phyloP scores from a whole-genome alignment of 2,329 filamentous ascomycete species.

The Curvularia eragrostidis region DNA sequence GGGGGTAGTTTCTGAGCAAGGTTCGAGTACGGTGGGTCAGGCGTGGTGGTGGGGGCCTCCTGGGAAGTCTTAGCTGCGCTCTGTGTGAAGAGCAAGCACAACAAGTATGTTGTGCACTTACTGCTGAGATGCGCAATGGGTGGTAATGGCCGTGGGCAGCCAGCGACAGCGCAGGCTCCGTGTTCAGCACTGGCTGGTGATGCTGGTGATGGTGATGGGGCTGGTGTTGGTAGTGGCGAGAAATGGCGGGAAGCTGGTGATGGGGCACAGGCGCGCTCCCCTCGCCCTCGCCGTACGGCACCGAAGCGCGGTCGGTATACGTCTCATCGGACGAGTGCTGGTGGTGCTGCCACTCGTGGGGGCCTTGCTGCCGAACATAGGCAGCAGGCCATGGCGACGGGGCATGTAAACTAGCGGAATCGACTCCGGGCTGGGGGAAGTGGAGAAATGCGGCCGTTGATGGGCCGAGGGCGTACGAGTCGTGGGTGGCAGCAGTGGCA shows the following conservation, averaged over 20 bases:
- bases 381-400: slow-evolving; percentile 29
- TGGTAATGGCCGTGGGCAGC: slow-evolving; percentile 21
- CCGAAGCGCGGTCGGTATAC: slow-evolving; percentile 26
- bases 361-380: slow-evolving; percentile 23
- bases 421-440: slow-evolving; percentile 34
- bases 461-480: slow-evolving; percentile 33
- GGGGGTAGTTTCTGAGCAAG: slow-evolving; percentile 30
- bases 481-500: slow-evolving; percentile 17
- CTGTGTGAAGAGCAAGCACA: slow-evolving; percentile 20
- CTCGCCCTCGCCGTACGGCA: slow-evolving; percentile 29
- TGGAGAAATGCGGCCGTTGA: slow-evolving; percentile 33
- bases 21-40: slow-evolving; percentile 34
- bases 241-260: slow-evolving; percentile 16
- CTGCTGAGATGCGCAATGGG: slow-evolving; percentile 29
- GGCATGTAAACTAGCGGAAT: slow-evolving; percentile 32
- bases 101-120: slow-evolving; percentile 27
- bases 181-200: slow-evolving; percentile 10
- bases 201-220: slow-evolving; percentile 20
- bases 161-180: slow-evolving; percentile 11
- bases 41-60: slow-evolving; percentile 29
- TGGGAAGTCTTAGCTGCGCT: slow-evolving; percentile 29
- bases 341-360: slow-evolving; percentile 28
- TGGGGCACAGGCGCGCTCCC: slow-evolving; percentile 18
- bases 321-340: slow-evolving; percentile 20
- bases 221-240: slow-evolving; percentile 25